Base-by-base conservation (phyloP, 2,329 filamentous ascomycete species). In the Fusarium sp. region DNA sequence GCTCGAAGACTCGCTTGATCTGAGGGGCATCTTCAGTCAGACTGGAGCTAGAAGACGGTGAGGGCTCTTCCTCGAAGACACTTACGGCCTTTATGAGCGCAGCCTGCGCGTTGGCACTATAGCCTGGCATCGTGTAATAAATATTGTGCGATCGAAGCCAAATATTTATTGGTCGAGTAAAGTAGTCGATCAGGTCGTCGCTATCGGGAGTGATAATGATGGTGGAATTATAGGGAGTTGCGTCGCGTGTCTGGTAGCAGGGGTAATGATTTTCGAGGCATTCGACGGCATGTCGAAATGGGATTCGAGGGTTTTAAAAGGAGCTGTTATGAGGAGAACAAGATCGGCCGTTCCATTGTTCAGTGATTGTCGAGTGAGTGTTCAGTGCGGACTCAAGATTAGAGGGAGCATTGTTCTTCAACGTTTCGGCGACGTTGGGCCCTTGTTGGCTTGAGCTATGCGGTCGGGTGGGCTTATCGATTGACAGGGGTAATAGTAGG, bases 81-180 rank as follows among this genome's bases (percentile, higher is more conserved):
- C 82, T 75, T 79, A 90, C 87, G 83, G 89, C 90, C 81, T 87
- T 86, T 57, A 90, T 79, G 45, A 91, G 86, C 81, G 89, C 88
- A 73, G 81, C 82, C 83, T 89, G 87, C 80, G 86, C 85, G 74
- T 81, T 80, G 58, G 80, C 77, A 70, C 79, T 84, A 72, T 84
- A 84, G 28, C 69, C 50, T 28, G 84, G 82, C 83, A 85, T 85
- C 54, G 63, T 74, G 14, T 54, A 28, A 28, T 50, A 55, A 35
- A 32, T 26, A 53, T 53, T 24, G 30, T 63, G 64, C 38, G 56
- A 64, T 67, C 56, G 57, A 48, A 59, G 61, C 41, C 66, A 69
- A 72, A 56, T 63, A 17, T 42, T 45, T 61, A 22, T 45, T 45
- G 38, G 48, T 62, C 41, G n/a, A 45, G 32, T 36, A 50, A 59